Evolutionary conservation across 768 basidiomycete species (phyloP).

Genomic region (Floccularia luteovirens): DNA sequence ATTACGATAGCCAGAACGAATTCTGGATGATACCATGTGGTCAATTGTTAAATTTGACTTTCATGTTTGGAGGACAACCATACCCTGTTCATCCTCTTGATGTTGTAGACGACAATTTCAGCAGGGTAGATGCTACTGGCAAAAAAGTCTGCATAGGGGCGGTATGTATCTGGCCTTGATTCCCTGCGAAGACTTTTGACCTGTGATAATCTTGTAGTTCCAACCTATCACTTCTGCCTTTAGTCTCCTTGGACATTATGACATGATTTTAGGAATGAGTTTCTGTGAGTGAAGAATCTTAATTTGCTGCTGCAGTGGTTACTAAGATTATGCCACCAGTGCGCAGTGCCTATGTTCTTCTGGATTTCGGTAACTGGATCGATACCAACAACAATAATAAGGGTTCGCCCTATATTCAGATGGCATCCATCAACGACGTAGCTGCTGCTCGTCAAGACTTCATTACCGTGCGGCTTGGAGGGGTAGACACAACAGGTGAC

Average conservation of each 20-base stretch:
- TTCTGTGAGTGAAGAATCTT: constrained; percentile 43
- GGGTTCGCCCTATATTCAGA: constrained; percentile 60
- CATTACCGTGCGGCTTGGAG: constrained; percentile 49
- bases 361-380: constrained; percentile 69
- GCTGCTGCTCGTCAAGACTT: constrained; percentile 58
- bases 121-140: constrained; percentile 36
- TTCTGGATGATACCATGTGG: constrained; percentile 73
- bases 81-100: constrained; percentile 76
- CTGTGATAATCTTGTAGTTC: constrained; percentile 38
- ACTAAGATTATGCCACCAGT: constrained; percentile 32
- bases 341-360: constrained; percentile 65
- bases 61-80: constrained; percentile 63
- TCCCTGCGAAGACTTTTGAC: not conserved
- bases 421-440: constrained; percentile 51
- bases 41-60: constrained; percentile 61
- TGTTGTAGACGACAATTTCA: constrained; percentile 51
- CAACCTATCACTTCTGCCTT: constrained; percentile 81
- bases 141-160: constrained; percentile 58
- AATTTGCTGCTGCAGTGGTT: not conserved
- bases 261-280: constrained; percentile 78
- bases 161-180: constrained; percentile 29
- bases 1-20: constrained; percentile 44
- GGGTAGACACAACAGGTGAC: constrained; percentile 47
- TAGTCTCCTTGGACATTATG: constrained; percentile 69
- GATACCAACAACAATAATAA: constrained; percentile 34